These are phyloP conservation scores for Eutrema japonicum DNA, from an alignment of 345 rosid genomes.

Conservation along the genomic window DNA sequence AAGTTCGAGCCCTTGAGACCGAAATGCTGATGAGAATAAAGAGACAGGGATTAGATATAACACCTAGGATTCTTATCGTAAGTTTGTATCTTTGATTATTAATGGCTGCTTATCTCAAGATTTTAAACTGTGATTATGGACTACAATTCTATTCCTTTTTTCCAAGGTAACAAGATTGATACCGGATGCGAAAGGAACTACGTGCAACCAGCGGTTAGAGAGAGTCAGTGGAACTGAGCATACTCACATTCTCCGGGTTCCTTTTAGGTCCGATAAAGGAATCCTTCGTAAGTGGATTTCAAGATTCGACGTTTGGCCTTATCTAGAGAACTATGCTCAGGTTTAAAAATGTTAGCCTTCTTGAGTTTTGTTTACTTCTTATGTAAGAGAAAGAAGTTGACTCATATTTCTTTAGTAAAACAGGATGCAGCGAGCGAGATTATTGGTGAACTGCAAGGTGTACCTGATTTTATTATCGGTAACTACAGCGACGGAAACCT, in stretches of 20 bases:
- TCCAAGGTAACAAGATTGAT: slow-evolving; percentile 84
- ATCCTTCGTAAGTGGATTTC: slow-evolving; percentile 94
- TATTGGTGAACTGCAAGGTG: slow-evolving; percentile 77
- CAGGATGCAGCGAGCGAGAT: slow-evolving; percentile 96
- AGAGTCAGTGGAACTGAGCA: slow-evolving; percentile 93
- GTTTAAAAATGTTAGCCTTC: slow-evolving; percentile 43
- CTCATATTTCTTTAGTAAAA: not conserved
- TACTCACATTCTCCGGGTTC: slow-evolving; percentile 82
- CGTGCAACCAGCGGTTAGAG: slow-evolving; percentile 90
- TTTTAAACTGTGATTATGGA: not conserved
- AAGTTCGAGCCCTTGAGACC: slow-evolving; percentile 93
- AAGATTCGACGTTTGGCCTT: slow-evolving; percentile 99
- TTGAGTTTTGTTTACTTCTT: not conserved
- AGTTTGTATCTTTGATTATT: slow-evolving; percentile 33
- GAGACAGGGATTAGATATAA: slow-evolving; percentile 84
- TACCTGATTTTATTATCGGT: slow-evolving; percentile 94
- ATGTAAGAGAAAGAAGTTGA: not conserved
- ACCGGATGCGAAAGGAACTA: slow-evolving; percentile 93
- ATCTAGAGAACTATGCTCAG: slow-evolving; percentile 86
- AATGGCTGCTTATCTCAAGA: not conserved
- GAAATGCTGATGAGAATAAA: slow-evolving; percentile 88
- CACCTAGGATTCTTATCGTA: slow-evolving; percentile 88
- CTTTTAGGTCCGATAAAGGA: slow-evolving; percentile 90
- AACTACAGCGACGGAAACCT: slow-evolving; percentile 99
- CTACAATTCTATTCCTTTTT: slow-evolving; percentile 25